phyloP scores from a whole-genome alignment of 2,329 filamentous ascomycete genomes.

The Fusarium continuum region DNA sequence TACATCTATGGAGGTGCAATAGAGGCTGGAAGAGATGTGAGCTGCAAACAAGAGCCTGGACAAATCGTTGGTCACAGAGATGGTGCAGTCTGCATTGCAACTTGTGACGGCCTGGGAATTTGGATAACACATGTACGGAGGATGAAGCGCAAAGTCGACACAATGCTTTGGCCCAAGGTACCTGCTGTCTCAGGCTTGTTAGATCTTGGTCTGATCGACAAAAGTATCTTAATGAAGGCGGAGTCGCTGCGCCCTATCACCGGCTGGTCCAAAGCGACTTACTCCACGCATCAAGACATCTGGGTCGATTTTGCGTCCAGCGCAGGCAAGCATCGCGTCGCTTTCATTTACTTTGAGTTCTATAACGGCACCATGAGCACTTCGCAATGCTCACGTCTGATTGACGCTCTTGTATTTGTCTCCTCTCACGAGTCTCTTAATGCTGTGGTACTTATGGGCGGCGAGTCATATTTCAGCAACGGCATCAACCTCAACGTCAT shows the following conservation, averaged over 20 bases:
- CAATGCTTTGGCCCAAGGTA: conserved; percentile 29
- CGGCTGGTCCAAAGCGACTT: neutral
- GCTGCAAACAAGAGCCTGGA: neutral
- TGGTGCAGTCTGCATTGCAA: conserved; percentile 17
- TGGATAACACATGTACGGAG: conserved; percentile 27
- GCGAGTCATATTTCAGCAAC: conserved; percentile 31
- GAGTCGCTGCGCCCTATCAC: neutral
- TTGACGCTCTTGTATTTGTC: conserved; percentile 20
- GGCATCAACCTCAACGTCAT: conserved; percentile 32
- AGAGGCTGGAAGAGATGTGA: neutral
- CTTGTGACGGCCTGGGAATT: conserved; percentile 14
- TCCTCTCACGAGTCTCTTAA: neutral
- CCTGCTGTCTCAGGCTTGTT: conserved; percentile 14
- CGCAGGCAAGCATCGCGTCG: conserved; percentile 1
- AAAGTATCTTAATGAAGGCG: neutral
- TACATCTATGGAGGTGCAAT: conserved; percentile 21
- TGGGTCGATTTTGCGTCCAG: conserved; percentile 10
- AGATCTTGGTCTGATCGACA: neutral
- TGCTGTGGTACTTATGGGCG: conserved; percentile 23
- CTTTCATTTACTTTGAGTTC: conserved; percentile 27
- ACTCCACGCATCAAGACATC: conserved; percentile 5
- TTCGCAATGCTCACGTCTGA: conserved; percentile 19
- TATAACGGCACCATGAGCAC: conserved; percentile 34
- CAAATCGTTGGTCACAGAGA: neutral
- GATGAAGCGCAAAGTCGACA: conserved; percentile 26